A percentile compares a stretch with the other conserved stretches of the same genome.
phyloP scores from a whole-genome alignment of 2,329 filamentous ascomycete genomes.

The Fusarium udum region DNA sequence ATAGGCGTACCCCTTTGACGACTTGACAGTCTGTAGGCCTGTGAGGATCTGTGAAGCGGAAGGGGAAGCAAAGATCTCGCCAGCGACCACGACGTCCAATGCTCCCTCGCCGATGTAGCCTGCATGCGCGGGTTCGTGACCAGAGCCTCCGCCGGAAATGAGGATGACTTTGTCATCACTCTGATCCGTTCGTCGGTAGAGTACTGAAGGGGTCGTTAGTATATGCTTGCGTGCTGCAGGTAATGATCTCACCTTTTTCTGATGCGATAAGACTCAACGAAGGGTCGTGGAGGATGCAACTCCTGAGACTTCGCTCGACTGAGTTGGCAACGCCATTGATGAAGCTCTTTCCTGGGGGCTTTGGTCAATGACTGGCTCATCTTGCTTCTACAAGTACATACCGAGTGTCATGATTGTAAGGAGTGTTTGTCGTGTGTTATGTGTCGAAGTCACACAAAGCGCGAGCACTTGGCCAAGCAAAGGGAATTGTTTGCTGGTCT shows the following conservation, averaged over 20 bases:
- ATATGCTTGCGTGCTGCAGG: accelerated
- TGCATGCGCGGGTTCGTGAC: conserved; percentile 40
- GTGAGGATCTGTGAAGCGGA: conserved; percentile 38
- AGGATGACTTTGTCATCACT: conserved; percentile 32
- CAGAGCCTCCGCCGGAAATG: conserved; percentile 38
- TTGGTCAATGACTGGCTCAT: not conserved
- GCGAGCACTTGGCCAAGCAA: not conserved
- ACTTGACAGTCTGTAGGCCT: conserved; percentile 35
- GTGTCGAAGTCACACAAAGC: not conserved
- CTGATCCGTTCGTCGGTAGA: conserved; percentile 30
- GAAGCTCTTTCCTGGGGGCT: conserved; percentile 36
- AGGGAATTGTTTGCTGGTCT: not conserved
- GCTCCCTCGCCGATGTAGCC: conserved; percentile 40
- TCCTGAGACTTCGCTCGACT: conserved; percentile 34
- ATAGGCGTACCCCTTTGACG: conserved; percentile 23
- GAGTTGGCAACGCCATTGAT: conserved; percentile 33
- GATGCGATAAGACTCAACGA: conserved; percentile 35
- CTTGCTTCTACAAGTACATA: not conserved
- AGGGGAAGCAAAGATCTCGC: conserved; percentile 41
- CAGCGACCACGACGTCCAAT: conserved; percentile 35
- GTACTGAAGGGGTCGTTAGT: conserved; percentile 21
- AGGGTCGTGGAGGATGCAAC: conserved; percentile 37
- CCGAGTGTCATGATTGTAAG: conserved; percentile 34
- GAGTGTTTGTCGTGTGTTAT: not conserved
- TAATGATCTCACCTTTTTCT: conserved; percentile 26